Evolutionary conservation across 2,329 filamentous ascomycete species (phyloP), one percentile per base, ranked within the genome.

Genomic region (Aspergillus carbonarius): DNA sequence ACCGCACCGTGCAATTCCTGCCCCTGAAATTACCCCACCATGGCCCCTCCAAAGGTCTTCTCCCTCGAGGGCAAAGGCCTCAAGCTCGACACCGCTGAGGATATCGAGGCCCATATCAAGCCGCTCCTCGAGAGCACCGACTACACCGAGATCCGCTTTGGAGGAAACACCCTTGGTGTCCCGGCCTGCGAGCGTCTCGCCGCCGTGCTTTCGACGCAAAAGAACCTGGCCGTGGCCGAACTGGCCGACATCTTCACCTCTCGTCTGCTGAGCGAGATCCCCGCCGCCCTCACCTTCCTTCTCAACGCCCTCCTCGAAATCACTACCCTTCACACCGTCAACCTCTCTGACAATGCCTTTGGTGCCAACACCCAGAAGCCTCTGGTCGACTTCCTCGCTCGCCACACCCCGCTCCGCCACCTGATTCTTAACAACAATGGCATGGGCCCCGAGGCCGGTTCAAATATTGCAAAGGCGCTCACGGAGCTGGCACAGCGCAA

Each of bases 381-480:
- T 9, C 86, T 99, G 50, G 91, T 96, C 66, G 90, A 91, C 60
- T 99, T 99, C 80, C 86, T 99, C 62, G 88, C 90, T 56, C 84
- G 88, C 59, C 93, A 98, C 78, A 86, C 90, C 3, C 93, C 95
- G 2, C 87, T 99, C 42, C 92, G 93, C 76, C 93, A 97, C 76
- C 86, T 99, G 27, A 92, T 96, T 77, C 87, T 99, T 59, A 98
- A 98, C 83, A 99, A 99, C 83, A 99, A 99, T 76, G 95, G 95
- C 27, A 86, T 99, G 37, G 95, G 95, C 12, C 95, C 95, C 20
- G 88, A 92, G 61, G 93, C 93, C 9, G 95, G 95, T 58, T 91
- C 91, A 47, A 82, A 95, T 55, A 88, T 99, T 68, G 95, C 93
- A 51, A 88, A 97, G 72, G 91, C 95, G 6, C 87, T 99, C 55